Evolutionary conservation across 1,284 basidiomycete species (phyloP).

Genomic region (Moniliophthora roreri): DNA sequence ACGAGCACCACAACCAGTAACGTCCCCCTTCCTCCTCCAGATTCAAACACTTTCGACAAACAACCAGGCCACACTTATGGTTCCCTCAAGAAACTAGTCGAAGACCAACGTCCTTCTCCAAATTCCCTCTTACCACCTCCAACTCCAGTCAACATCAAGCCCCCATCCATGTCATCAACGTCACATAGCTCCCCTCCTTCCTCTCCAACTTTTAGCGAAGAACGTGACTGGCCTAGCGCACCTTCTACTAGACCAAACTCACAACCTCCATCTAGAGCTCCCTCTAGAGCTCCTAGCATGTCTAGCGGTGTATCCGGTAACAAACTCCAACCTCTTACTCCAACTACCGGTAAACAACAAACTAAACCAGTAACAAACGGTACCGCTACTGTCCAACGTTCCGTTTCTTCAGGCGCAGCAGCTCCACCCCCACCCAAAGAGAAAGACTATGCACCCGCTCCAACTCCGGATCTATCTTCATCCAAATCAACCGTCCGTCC

Average conservation of each 20-base stretch:
- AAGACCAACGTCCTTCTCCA: slow-evolving; percentile 30
- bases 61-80: slow-evolving; percentile 53
- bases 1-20: slow-evolving; percentile 22
- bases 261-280: slow-evolving; percentile 52
- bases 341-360: slow-evolving; percentile 6
- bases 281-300: slow-evolving; percentile 54
- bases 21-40: slow-evolving; percentile 57
- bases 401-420: slow-evolving; percentile 21
- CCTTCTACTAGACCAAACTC: slow-evolving; percentile 64
- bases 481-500: slow-evolving; percentile 22
- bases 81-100: slow-evolving; percentile 43
- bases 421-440: slow-evolving; percentile 20
- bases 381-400: slow-evolving; percentile 15
- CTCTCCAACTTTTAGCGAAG: slow-evolving; percentile 27
- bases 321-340: slow-evolving; percentile 28
- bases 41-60: slow-evolving; percentile 50
- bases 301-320: slow-evolving; percentile 50
- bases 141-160: slow-evolving; percentile 10
- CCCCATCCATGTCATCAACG: slow-evolving; percentile 11
- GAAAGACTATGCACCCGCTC: too few species aligned
- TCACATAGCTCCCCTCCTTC: slow-evolving; percentile 24
- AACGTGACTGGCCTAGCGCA: slow-evolving; percentile 53
- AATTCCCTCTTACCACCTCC: slow-evolving; percentile 16
- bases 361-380: slow-evolving; percentile 7
- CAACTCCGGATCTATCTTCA: slow-evolving; percentile 22